Base-by-base conservation (phyloP, 495 filamentous ascomycete species). In the Tricharina praecox region DNA sequence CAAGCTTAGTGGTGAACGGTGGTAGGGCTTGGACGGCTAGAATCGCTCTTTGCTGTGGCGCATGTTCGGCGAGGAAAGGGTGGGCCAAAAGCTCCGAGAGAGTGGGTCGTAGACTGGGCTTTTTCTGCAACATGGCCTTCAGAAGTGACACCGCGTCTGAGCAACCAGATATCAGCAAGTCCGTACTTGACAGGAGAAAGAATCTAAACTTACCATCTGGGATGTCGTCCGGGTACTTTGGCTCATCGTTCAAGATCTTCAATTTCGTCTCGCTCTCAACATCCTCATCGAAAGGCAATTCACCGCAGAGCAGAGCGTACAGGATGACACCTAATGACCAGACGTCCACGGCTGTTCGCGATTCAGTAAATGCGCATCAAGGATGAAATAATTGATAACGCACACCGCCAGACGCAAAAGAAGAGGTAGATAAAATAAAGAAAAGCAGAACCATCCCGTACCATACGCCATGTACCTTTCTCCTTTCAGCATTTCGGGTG, bases 251-350 rank as follows among this genome's bases (percentile, higher is more conserved):
- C 49, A 96, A 66, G 52, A 97, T 96, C 62, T 77, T 82, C 11
- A 69, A 69, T 55, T 93, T 84, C 44, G 92, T 97, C 47, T 78
- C 68, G 49, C 74, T 75, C 53, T 94, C 88, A 54, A 88, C 76
- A 56, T 95, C 90, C 45, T 97, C 90, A 56, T 97, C 90, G 58
- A 88, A 97, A 4, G 90, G 90, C 18, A 97, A 71, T 64, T 96
- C 92, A 33, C 90, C 90, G 34, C 79, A 82, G 40, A 97, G 68
- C 25, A 97, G 69, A 30, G 90, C 87, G 63, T 92, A 96, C 18
- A 97, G 72, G 52, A 97, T 97, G 40, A 96, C 85, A 0, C 90
- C 90, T 55, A 97, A 64, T 62, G 90, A 96, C 90, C 90, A 97
- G 4, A 96, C 84, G 61, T 97, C 90, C 47, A 97, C 90, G 47